These are phyloP conservation scores for Fagopyrum homotropicum DNA, from an alignment of 148 eudicot genomes.

Conservation along the genomic window DNA sequence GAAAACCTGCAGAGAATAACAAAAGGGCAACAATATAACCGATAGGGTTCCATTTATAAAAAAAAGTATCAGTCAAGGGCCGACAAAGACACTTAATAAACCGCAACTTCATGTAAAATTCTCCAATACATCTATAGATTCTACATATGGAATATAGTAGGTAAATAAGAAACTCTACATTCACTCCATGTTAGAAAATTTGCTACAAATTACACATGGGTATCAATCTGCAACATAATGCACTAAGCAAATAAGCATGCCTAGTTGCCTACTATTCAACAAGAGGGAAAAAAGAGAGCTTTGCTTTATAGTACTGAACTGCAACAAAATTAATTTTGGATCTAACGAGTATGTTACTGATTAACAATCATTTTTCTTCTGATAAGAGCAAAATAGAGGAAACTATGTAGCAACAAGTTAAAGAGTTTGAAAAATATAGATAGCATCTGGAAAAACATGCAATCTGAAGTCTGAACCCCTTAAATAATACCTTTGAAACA, in stretches of 20 bases:
- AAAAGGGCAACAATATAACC: neutral
- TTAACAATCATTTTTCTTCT: neutral
- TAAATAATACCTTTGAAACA: slow-evolving; percentile 66
- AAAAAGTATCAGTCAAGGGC: neutral
- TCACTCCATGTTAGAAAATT: neutral
- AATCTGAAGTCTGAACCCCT: neutral
- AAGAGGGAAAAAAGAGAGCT: too few species aligned
- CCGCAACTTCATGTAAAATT: neutral
- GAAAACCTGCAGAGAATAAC: slow-evolving; percentile 49
- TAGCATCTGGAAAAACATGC: slow-evolving; percentile 1
- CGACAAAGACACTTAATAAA: neutral
- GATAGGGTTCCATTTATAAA: neutral
- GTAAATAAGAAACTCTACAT: neutral
- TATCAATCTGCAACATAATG: neutral
- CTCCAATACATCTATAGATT: too few species aligned
- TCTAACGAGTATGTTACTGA: neutral
- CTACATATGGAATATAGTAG: neutral
- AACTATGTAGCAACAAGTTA: neutral
- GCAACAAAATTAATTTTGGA: neutral
- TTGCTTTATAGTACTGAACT: too few species aligned
- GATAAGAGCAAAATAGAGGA: neutral
- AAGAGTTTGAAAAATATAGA: neutral
- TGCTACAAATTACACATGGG: neutral
- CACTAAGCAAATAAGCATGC: neutral
- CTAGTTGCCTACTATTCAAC: too few species aligned